A percentile compares a stretch with the other conserved stretches of the same genome.
Evolutionary conservation across 169 alveolate genomes (phyloP).

Genomic region (Perkinsus marinus): DNA sequence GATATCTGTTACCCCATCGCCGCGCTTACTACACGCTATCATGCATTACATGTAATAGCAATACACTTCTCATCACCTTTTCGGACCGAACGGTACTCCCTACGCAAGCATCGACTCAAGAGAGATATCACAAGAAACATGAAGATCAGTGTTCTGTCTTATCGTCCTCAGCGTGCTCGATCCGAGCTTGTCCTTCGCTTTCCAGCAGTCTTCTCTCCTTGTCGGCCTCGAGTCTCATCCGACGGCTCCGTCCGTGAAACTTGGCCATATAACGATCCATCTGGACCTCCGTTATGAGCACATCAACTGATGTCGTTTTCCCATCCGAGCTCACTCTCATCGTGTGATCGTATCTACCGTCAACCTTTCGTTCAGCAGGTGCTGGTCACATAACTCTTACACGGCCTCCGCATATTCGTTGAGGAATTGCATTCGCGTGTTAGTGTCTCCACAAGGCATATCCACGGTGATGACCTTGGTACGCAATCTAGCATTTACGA

Average conservation of each 20-base stretch:
- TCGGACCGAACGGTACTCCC: too few species aligned
- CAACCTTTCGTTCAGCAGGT: neutral
- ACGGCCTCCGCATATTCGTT: neutral
- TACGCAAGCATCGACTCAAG: too few species aligned
- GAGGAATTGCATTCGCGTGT: neutral
- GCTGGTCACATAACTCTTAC: neutral
- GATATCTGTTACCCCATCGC: too few species aligned
- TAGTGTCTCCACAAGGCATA: neutral
- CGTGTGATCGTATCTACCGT: neutral
- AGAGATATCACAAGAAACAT: neutral
- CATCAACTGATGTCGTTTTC: neutral
- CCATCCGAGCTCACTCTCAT: neutral
- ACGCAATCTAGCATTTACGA: neutral
- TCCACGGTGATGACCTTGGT: neutral
- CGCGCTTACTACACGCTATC: too few species aligned
- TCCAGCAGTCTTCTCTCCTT: neutral
- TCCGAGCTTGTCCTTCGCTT: neutral
- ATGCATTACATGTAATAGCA: too few species aligned
- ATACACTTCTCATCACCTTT: too few species aligned
- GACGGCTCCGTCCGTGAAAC: neutral
- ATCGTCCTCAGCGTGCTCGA: neutral
- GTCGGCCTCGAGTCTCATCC: neutral
- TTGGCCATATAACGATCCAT: neutral
- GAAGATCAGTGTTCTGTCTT: neutral
- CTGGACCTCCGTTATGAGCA: neutral